Evolutionary conservation across 495 filamentous ascomycete species (phyloP).

Genomic region (Hypoxylon fragiforme): DNA sequence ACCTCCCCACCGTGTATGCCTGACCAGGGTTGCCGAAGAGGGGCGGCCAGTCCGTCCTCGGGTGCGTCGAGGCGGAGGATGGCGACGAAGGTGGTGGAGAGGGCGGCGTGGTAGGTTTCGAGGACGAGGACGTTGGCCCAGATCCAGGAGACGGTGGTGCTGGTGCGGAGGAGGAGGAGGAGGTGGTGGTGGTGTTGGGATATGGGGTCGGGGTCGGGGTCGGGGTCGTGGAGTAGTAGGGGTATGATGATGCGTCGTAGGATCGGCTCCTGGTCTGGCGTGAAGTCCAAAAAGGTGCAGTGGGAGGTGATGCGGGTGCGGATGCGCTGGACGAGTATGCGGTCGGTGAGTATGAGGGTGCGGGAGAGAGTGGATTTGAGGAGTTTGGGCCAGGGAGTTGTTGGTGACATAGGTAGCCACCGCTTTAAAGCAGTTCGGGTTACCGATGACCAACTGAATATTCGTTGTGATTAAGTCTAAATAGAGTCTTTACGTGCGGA

Average conservation of each 20-base stretch:
- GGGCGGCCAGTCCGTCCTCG: constrained; percentile 26
- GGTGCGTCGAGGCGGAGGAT: constrained; percentile 5
- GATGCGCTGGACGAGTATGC: not conserved
- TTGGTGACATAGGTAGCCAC: too few species aligned
- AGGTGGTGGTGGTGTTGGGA: constrained; percentile 1
- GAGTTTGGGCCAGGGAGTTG: not conserved
- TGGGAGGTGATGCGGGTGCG: not conserved
- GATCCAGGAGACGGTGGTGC: constrained; percentile 9
- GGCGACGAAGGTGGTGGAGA: constrained; percentile 5
- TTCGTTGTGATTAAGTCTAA: not conserved
- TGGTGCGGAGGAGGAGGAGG: not conserved
- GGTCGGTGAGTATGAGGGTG: constrained; percentile 3
- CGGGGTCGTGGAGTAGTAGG: too few species aligned
- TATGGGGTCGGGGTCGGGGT: constrained; percentile 3
- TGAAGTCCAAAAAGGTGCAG: constrained; percentile 8
- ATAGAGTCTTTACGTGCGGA: not conserved
- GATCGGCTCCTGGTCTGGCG: constrained; percentile 9
- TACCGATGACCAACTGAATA: not conserved
- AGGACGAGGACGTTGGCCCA: constrained; percentile 7
- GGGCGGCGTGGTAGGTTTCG: constrained; percentile 5
- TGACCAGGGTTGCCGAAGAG: constrained; percentile 20
- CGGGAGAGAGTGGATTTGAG: constrained; percentile 2
- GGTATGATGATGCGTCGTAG: constrained; percentile 4
- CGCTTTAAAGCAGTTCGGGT: not conserved
- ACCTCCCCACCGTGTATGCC: constrained; percentile 28